Evolutionary conservation across 352 stramenopile species (phyloP), one percentile per base, ranked within the genome.

Genomic region (Phytophthora rubi): DNA sequence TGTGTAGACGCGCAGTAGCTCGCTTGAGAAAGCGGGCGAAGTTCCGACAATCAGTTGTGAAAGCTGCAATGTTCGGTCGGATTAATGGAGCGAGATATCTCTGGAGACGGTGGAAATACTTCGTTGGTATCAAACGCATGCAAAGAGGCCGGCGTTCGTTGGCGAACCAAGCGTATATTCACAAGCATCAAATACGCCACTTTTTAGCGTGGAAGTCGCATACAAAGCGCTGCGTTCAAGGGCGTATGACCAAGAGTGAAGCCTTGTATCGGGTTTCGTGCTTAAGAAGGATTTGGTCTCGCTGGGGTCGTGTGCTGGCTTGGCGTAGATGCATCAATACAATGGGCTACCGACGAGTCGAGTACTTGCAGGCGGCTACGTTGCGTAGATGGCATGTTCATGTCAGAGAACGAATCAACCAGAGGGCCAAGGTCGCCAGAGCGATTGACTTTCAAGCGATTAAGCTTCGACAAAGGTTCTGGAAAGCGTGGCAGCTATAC

Each of bases 401-500:
- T 4, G 10, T 44, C 12, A 10, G 3, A 28, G 7, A 23, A 35
- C 26, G 13, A n/a, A 28, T 58, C 16, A 37, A 79, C 16, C 9
- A 21, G 13, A 80, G 67, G 28, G 44, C 12, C 21, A 62, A 53
- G 4, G 21, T 12, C 32, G 16, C 35, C 1, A 54, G 21, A 37
- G 66, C 55, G 32, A 28, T 32, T 4, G 16, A 12, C 3, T 78
- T 75, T 15, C 28, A 58, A 4, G 60, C 58, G 21, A 4, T 4
- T 2, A 66, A 51, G 3, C 12, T 65, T 52, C 59, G 28, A 28
- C 8, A 10, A 4, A 64, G 55, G 35, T 16, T 32, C 10, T 84
- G 74, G 74, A 51, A 8, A 48, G 48, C 26, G 2, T 84, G 74
- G 77, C 28, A 59, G 9, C 3, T 44, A 12, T 75, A 77, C 35